Conservation (phyloP, 2,329 filamentous ascomycete genomes). For the Xylaria sp. region DNA sequence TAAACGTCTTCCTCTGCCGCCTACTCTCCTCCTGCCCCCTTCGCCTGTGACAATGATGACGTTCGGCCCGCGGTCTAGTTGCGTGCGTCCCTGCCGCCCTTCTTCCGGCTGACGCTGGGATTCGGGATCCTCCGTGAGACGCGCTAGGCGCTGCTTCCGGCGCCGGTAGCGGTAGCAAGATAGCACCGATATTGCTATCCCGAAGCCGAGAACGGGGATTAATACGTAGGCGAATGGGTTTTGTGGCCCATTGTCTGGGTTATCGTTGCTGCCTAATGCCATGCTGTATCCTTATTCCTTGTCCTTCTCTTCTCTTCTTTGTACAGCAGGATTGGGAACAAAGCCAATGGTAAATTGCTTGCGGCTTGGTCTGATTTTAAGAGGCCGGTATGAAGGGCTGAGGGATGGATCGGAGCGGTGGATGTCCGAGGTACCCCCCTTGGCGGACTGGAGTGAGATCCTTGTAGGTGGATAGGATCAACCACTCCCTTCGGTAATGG, state of each 20-base stretch:
- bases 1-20: slow-evolving; percentile 14
- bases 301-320: neutral
- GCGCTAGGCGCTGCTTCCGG: slow-evolving; percentile 27
- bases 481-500: neutral
- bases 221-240: slow-evolving; percentile 37
- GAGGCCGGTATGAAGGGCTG: neutral
- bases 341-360: neutral
- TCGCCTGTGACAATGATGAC: slow-evolving; percentile 15
- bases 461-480: neutral
- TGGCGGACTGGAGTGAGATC: neutral
- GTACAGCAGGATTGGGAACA: too few species aligned
- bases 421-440: neutral
- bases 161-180: slow-evolving; percentile 38
- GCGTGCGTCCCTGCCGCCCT: slow-evolving; percentile 30
- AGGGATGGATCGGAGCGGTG: neutral
- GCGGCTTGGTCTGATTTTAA: neutral
- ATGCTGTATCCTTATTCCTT: neutral
- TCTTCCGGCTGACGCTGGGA: slow-evolving; percentile 31
- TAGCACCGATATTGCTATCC: slow-evolving; percentile 29
- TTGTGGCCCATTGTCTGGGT: slow-evolving; percentile 5
- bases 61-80: slow-evolving; percentile 2
- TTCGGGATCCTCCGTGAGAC: slow-evolving; percentile 14
- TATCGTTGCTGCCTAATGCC: slow-evolving; percentile 4
- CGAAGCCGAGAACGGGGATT: slow-evolving; percentile 38
- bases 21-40: slow-evolving; percentile 21